A percentile compares a stretch with the other conserved stretches of the same genome.
phyloP scores from a whole-genome alignment of 495 filamentous ascomycete genomes.

The Delitschia confertaspora region DNA sequence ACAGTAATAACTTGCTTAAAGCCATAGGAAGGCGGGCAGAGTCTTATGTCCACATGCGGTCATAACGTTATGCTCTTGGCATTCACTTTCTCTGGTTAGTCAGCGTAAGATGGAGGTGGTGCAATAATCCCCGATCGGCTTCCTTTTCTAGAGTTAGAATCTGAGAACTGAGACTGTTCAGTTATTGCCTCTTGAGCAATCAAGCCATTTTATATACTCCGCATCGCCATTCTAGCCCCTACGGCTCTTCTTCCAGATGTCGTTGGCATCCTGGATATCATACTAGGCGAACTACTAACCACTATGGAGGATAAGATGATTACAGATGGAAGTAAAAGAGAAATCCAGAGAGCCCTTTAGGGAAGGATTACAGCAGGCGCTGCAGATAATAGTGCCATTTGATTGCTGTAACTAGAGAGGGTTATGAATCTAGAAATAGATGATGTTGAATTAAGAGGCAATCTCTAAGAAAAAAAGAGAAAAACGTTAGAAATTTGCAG shows the following conservation, averaged over 20 bases:
- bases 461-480: too few relatives aligned
- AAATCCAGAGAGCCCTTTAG: slow-evolving; percentile 23
- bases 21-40: not conserved
- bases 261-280: slow-evolving; percentile 17
- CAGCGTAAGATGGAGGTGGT: too few relatives aligned
- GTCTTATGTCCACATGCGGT: not conserved
- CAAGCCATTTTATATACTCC: slow-evolving; percentile 14
- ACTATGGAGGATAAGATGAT: slow-evolving; percentile 13
- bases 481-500: too few relatives aligned
- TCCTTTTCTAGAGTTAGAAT: slow-evolving; percentile 5
- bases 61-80: slow-evolving; percentile 24
- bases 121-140: not conserved
- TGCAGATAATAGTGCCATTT: too few relatives aligned
- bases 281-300: slow-evolving; percentile 20
- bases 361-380: slow-evolving; percentile 10
- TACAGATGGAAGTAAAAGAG: slow-evolving; percentile 6
- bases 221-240: slow-evolving; percentile 6
- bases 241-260: slow-evolving; percentile 10
- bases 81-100: too few relatives aligned
- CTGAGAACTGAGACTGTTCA: slow-evolving; percentile 1
- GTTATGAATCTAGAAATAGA: too few relatives aligned
- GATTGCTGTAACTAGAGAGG: too few relatives aligned
- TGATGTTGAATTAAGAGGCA: too few relatives aligned
- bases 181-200: slow-evolving; percentile 8
- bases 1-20: too few relatives aligned